phyloP scores from a whole-genome alignment of 2,329 filamentous ascomycete genomes.

The Phaeoacremonium minimum region DNA sequence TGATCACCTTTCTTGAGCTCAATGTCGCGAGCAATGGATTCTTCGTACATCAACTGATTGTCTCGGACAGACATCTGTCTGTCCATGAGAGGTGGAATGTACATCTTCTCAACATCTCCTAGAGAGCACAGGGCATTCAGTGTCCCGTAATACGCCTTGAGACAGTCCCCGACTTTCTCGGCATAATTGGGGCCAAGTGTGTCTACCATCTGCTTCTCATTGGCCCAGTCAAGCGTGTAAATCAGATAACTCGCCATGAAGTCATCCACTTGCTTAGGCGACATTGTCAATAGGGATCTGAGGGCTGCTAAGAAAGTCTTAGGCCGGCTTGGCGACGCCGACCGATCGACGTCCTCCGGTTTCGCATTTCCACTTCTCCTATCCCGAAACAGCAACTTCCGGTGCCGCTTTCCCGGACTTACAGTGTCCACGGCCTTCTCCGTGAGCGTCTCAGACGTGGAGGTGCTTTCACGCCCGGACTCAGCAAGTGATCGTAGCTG shows the following conservation, averaged over 20 bases:
- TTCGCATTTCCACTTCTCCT: constrained; percentile 9
- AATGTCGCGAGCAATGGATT: constrained; percentile 42
- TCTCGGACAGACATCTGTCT: constrained; percentile 41
- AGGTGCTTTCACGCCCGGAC: constrained; percentile 27
- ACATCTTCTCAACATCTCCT: constrained; percentile 55
- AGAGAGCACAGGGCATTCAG: constrained; percentile 51
- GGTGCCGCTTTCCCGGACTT: constrained; percentile 1
- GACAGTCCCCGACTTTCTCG: constrained; percentile 43
- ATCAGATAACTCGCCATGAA: constrained; percentile 54
- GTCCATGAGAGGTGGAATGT: constrained; percentile 50
- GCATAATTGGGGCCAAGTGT: constrained; percentile 44
- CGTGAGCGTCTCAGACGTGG: constrained; percentile 25
- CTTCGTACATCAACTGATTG: constrained; percentile 49
- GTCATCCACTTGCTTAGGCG: constrained; percentile 45
- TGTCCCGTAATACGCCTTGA: constrained; percentile 48
- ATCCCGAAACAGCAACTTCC: not conserved
- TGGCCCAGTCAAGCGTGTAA: constrained; percentile 51
- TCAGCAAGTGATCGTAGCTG: no score
- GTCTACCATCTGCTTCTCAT: constrained; percentile 42
- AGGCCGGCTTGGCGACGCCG: constrained; percentile 40
- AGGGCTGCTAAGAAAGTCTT: constrained; percentile 46
- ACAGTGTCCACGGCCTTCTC: no score
- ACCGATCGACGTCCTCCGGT: constrained; percentile 29
- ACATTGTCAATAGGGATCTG: constrained; percentile 42
- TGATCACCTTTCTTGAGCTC: constrained; percentile 36